These are phyloP conservation scores for Orbilia quercus DNA, from an alignment of 2,329 filamentous ascomycete species.

Conservation along the genomic window DNA sequence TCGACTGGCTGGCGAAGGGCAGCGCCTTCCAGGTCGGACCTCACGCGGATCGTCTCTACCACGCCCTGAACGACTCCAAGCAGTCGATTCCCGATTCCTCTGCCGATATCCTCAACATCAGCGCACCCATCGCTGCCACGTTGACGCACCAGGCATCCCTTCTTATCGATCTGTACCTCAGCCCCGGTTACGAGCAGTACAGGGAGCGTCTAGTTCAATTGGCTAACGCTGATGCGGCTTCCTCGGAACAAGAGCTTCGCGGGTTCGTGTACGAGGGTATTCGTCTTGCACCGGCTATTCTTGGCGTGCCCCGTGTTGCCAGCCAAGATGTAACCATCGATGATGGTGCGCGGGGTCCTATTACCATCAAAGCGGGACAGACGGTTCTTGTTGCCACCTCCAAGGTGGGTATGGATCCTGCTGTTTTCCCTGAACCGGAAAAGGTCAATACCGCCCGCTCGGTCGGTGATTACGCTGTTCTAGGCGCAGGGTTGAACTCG, in stretches of 20 bases:
- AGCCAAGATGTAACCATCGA: constrained; percentile 64
- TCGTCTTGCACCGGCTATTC: constrained; percentile 68
- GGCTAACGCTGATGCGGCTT: constrained; percentile 64
- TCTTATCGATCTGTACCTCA: constrained; percentile 69
- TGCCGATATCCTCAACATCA: constrained; percentile 67
- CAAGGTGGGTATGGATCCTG: constrained; percentile 64
- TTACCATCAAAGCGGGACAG: constrained; percentile 65
- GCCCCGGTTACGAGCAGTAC: constrained; percentile 66
- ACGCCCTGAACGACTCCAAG: constrained; percentile 66
- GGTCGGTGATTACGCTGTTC: constrained; percentile 63
- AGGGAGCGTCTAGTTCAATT: constrained; percentile 68
- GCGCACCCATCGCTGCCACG: constrained; percentile 67
- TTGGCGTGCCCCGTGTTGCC: constrained; percentile 68
- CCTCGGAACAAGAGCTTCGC: constrained; percentile 66
- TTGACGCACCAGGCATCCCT: constrained; percentile 69
- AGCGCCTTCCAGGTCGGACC: constrained; percentile 67
- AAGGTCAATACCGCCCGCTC: constrained; percentile 65
- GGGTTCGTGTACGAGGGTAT: constrained; percentile 70
- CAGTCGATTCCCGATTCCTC: constrained; percentile 67
- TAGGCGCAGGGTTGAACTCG: constrained; percentile 64
- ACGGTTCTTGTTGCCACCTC: constrained; percentile 65
- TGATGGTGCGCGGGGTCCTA: constrained; percentile 66
- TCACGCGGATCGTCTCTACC: constrained; percentile 68
- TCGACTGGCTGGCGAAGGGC: constrained; percentile 67
- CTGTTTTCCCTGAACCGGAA: constrained; percentile 64